Percentiles rank a stretch among this genome's conserved stretches.
Evolutionary conservation across 306 rosid genomes (phyloP).

Genomic region (Medicago ruthenica): DNA sequence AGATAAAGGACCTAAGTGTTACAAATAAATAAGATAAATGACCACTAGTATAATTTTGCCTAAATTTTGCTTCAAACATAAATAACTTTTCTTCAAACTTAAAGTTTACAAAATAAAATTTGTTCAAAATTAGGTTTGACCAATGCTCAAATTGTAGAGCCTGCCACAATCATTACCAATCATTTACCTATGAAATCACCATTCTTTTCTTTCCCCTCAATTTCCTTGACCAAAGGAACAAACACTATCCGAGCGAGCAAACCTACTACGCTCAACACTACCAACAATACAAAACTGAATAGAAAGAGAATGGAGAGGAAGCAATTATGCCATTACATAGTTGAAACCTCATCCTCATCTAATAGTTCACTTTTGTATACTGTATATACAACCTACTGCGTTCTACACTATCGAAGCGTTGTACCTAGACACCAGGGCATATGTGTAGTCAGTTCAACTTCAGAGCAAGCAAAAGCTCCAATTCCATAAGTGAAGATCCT

Average conservation of each 20-base stretch:
- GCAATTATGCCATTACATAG: slow-evolving; percentile 8
- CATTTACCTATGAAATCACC: slow-evolving; percentile 10
- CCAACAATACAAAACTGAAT: slow-evolving; percentile 12
- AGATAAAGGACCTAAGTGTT: no score
- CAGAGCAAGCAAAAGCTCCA: slow-evolving; percentile 26
- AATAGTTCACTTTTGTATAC: slow-evolving; percentile 33
- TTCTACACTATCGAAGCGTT: slow-evolving; percentile 28
- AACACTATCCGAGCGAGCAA: not conserved
- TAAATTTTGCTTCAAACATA: not conserved
- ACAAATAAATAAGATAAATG: no score
- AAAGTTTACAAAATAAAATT: not conserved
- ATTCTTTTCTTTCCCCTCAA: not conserved
- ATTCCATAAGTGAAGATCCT: slow-evolving; percentile 34
- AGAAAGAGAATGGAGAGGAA: slow-evolving; percentile 13
- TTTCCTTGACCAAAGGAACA: not conserved
- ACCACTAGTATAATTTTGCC: no score
- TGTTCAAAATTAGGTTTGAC: not conserved
- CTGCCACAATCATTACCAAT: slow-evolving; percentile 6
- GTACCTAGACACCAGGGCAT: slow-evolving; percentile 14
- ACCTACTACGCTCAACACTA: not conserved
- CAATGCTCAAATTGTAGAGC: not conserved
- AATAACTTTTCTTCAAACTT: not conserved
- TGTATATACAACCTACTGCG: slow-evolving; percentile 50
- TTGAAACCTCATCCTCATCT: slow-evolving; percentile 39
- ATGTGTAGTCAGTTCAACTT: slow-evolving; percentile 13